Conservation (phyloP, 2,329 filamentous ascomycete genomes). For the Aspergillus spinulosporus region DNA sequence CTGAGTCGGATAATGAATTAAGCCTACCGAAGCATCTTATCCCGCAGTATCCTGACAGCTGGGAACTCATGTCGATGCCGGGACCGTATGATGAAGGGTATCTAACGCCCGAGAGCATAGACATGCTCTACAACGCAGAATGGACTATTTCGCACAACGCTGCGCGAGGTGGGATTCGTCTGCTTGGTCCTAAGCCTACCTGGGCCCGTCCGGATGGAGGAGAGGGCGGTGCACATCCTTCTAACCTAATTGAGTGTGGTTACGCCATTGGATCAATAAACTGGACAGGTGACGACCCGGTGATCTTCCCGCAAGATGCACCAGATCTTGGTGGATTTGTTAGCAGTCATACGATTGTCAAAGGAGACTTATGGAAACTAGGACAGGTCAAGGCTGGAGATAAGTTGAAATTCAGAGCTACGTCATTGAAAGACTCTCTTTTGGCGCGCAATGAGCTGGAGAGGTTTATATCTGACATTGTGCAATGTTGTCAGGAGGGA, state of each 20-base stretch:
- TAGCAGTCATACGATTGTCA: constrained; percentile 56
- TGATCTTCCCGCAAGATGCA: constrained; percentile 60
- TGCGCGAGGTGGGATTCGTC: constrained; percentile 59
- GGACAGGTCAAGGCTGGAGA: constrained; percentile 63
- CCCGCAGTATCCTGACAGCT: constrained; percentile 52
- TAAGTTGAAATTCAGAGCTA: constrained; percentile 51
- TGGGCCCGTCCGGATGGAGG: constrained; percentile 63
- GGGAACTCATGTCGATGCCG: constrained; percentile 56
- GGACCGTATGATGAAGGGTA: constrained; percentile 60
- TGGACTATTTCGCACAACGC: constrained; percentile 65
- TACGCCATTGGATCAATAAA: constrained; percentile 61
- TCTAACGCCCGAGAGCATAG: constrained; percentile 52
- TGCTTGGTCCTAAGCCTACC: constrained; percentile 59
- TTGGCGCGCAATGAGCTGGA: constrained; percentile 46
- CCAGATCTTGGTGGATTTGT: constrained; percentile 64
- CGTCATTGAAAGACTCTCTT: constrained; percentile 56
- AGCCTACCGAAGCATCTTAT: constrained; percentile 48
- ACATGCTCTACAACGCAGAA: constrained; percentile 58
- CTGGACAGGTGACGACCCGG: constrained; percentile 62
- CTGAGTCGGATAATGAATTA: constrained; percentile 33
- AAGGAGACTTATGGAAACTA: constrained; percentile 61
- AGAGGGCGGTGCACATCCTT: constrained; percentile 64
- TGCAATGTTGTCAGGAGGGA: constrained; percentile 39
- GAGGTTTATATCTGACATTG: constrained; percentile 47
- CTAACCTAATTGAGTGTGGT: constrained; percentile 60